Conservation (phyloP, 2,329 filamentous ascomycete species). For the Aspergillus sp. region DNA sequence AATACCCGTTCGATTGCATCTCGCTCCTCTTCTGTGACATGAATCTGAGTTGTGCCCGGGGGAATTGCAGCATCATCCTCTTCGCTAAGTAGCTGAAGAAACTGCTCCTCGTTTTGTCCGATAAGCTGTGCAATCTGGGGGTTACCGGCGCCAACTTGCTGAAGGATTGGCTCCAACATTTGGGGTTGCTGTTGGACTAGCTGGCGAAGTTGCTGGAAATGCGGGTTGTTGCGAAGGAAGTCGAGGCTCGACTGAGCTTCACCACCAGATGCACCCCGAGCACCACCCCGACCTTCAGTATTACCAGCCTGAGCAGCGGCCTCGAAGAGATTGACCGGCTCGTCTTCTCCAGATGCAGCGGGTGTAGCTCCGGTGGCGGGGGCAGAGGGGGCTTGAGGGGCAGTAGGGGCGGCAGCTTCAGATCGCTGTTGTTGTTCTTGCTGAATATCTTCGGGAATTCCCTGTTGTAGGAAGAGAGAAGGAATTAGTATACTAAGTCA, state of each 20-base stretch:
- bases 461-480: conserved; percentile 51
- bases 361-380: conserved; percentile 33
- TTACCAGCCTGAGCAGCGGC: conserved; percentile 76
- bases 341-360: conserved; percentile 49
- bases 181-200: conserved; percentile 96
- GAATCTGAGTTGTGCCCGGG: conserved; percentile 83
- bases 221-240: conserved; percentile 89
- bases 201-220: conserved; percentile 96
- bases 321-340: conserved; percentile 85
- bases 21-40: conserved; percentile 91
- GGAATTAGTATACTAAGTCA: conserved; percentile 3
- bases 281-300: conserved; percentile 36
- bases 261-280: conserved; percentile 49
- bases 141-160: conserved; percentile 93
- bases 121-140: conserved; percentile 92
- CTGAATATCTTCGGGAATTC: conserved; percentile 82
- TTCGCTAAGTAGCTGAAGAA: conserved; percentile 85
- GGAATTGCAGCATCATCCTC: conserved; percentile 75
- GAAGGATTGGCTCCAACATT: conserved; percentile 97
- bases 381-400: conserved; percentile 38
- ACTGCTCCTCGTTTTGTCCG: conserved; percentile 86
- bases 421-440: conserved; percentile 64
- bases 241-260: conserved; percentile 76
- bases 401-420: conserved; percentile 47
- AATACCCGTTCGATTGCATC: conserved; percentile 93